phyloP scores from a whole-genome alignment of 192 early-diverging fungal genomes.

The Rhizoclosmatium sp. region DNA sequence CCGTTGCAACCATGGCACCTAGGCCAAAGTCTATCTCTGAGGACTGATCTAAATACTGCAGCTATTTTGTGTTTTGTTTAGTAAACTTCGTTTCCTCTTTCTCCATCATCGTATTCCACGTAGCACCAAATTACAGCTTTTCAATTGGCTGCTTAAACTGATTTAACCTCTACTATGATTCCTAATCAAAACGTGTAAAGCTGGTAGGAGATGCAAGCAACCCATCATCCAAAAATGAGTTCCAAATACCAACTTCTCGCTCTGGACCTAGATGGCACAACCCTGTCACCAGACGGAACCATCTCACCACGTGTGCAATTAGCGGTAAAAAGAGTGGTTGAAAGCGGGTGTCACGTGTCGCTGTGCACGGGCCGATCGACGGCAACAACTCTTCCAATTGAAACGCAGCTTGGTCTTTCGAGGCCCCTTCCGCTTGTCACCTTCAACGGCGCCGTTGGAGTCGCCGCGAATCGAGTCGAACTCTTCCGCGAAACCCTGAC shows the following conservation, averaged over 20 bases:
- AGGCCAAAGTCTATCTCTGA: too few relatives aligned
- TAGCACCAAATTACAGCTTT: too few relatives aligned
- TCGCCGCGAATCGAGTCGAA: neutral
- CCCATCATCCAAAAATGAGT: neutral
- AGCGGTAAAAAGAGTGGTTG: neutral
- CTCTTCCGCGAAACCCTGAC: slow-evolving; percentile 9
- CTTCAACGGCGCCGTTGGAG: slow-evolving; percentile 10
- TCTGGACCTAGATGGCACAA: slow-evolving; percentile 8
- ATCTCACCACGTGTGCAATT: neutral
- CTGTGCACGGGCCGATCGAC: slow-evolving; percentile 4
- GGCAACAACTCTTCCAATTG: neutral
- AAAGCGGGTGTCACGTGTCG: neutral
- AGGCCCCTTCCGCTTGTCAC: neutral
- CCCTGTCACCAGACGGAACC: neutral
- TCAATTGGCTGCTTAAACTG: too few relatives aligned
- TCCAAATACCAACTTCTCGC: slow-evolving; percentile 8
- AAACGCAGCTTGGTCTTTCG: neutral
- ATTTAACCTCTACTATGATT: too few relatives aligned
- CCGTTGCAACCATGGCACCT: too few relatives aligned
- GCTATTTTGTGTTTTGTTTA: too few relatives aligned
- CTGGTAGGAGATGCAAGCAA: too few relatives aligned
- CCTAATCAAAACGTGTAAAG: too few relatives aligned
- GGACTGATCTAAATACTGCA: too few relatives aligned
- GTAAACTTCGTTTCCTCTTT: too few relatives aligned
- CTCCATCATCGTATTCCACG: too few relatives aligned